Evolutionary conservation across 495 filamentous ascomycete genomes (phyloP).

Genomic region (Xylaria cubensis): DNA sequence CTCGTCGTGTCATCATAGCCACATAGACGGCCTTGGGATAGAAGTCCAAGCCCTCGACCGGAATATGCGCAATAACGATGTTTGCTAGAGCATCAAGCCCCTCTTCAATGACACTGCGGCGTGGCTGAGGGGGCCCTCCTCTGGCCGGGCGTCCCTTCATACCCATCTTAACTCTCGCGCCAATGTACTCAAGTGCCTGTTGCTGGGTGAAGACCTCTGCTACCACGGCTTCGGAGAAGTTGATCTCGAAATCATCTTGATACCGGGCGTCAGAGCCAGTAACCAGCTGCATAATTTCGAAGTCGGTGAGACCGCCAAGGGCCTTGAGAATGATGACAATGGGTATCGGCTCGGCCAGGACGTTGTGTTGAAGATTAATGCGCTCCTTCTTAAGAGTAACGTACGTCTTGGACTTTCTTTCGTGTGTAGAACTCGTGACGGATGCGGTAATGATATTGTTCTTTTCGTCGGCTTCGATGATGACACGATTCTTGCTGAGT

Average conservation of each 20-base stretch:
- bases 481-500: conserved; percentile 97
- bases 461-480: conserved; percentile 89
- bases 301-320: conserved; percentile 90
- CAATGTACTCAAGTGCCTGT: conserved; percentile 92
- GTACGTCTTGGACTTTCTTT: conserved; percentile 96
- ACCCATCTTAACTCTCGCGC: conserved; percentile 82
- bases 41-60: conserved; percentile 88
- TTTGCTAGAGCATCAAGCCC: conserved; percentile 89
- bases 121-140: conserved; percentile 43
- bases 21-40: conserved; percentile 94
- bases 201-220: conserved; percentile 87
- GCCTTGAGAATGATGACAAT: conserved; percentile 92
- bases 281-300: conserved; percentile 88
- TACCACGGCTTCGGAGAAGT: conserved; percentile 89
- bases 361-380: conserved; percentile 89
- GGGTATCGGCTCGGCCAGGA: conserved; percentile 87
- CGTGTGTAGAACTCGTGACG: conserved; percentile 97
- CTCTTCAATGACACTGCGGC: conserved; percentile 80
- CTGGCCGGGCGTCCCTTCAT: conserved; percentile 59
- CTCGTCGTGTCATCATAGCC: conserved; percentile 92
- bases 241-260: conserved; percentile 91
- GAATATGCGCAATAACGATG: conserved; percentile 90
- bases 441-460: conserved; percentile 93
- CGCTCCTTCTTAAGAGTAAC: conserved; percentile 90
- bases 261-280: conserved; percentile 83